phyloP scores from a whole-genome alignment of 2,329 filamentous ascomycete species.

The Neonectria faginata region DNA sequence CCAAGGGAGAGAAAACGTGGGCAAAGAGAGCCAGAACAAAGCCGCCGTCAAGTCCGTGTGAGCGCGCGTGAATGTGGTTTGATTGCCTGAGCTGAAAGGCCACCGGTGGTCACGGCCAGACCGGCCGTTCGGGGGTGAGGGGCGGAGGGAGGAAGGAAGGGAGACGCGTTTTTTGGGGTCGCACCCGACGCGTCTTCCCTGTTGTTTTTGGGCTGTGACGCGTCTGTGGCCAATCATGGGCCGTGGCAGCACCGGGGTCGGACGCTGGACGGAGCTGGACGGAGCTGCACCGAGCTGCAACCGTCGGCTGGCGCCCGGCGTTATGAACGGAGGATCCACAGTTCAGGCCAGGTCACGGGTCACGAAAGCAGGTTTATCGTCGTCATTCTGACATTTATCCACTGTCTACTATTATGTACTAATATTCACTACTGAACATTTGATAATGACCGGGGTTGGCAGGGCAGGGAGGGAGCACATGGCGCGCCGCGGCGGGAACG shows the following conservation, averaged over 20 bases:
- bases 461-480: background rate
- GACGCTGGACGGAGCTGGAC: conserved; percentile 22
- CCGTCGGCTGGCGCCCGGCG: conserved; percentile 18
- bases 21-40: background rate
- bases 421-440: background rate
- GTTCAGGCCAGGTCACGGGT: conserved; percentile 2
- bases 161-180: conserved; percentile 18
- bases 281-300: conserved; percentile 21
- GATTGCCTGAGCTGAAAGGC: conserved; percentile 13
- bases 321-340: conserved; percentile 25
- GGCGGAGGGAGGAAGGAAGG: background rate
- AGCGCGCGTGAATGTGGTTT: background rate
- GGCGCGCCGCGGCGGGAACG: background rate
- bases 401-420: too few species aligned
- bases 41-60: background rate
- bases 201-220: conserved; percentile 17
- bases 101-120: conserved; percentile 18
- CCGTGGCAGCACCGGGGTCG: conserved; percentile 7
- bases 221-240: conserved; percentile 21
- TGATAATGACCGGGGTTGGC: background rate
- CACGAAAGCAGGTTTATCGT: conserved; percentile 2
- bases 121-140: background rate
- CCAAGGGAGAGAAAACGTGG: conserved; percentile 4
- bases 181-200: conserved; percentile 14
- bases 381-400: background rate